Evolutionary conservation across 495 filamentous ascomycete species (phyloP), one percentile per base, ranked within the genome.

Genomic region (Umbilicaria muhlenbergii): DNA sequence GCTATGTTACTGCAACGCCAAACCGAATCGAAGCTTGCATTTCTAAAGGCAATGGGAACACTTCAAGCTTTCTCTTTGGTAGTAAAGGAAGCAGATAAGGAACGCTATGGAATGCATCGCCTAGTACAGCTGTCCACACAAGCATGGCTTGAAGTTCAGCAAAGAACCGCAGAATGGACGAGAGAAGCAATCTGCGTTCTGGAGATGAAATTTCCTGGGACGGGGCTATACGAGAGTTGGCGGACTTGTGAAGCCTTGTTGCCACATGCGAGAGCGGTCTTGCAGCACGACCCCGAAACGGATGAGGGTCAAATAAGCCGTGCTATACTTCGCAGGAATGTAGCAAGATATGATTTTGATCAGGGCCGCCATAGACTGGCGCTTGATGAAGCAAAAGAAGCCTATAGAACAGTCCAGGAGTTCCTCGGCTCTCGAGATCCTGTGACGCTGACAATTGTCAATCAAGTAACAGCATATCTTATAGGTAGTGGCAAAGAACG

Each of bases 31-130:
- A 37, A 15, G 11, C 46, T 49, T 3, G 39, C 49, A 28, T 35
- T 44, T 18, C 43, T 39, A 1, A 51, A 64, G 36, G 58, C 64
- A 19, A 49, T 67, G 10, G 56, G 53, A 11, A 44, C 52, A 8
- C 42, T 67, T 0, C 50, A 49, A 17, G 49, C 47, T 24, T 60
- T 58, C 32, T 51, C 53, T 14, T 55, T 67, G 39, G 45, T 63
- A 15, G 58, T 32, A 11, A 38, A 42, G 24, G 49, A 51, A 14
- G 36, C 10, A 17, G 44, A 36, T 18, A 34, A 41, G 14, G 28
- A 48, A 42, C 36, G 32, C 24, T 48, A 40, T 11, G 18, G 36
- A 33, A 43, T 48, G 14, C 61, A 65, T 44, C 55, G 53, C 38
- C 54, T 67, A 1, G 59, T 67, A 21, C 58, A 61, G 52, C 47